Evolutionary conservation across 2,329 filamentous ascomycete species (phyloP), one percentile per base, ranked within the genome.

Genomic region (Exophiala phaeomuriformis): DNA sequence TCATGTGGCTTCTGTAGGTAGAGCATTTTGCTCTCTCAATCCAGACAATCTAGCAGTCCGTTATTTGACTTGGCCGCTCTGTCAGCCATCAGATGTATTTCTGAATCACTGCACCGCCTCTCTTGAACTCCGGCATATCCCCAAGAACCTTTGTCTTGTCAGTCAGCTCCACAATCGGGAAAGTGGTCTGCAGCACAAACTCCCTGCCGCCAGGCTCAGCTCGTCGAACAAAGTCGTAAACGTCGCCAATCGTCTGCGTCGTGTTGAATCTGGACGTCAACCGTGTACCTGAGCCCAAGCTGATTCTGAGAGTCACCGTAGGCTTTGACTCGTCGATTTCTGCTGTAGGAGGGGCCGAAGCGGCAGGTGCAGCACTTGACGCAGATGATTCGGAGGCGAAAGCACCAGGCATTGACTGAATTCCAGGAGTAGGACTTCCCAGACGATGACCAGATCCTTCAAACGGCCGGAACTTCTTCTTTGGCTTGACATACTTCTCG

Each of bases 141-240:
- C 71, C 74, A 29, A 77, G 65, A 5, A 66, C 65, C 28, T 67
- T 65, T 3, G 66, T 64, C 67, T 79, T 78, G 61, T 85, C 81
- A 10, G 68, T 76, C 37, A 84, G 68, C 63, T 84, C 81, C 60
- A 78, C 82, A 53, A 74, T 82, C 0, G 82, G 82, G 65, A 85
- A 84, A 0, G 81, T 84, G 3, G 81, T 84, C 77, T 83, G 82
- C 55, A 85, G 68, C 3, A 77, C 79, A 69, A 79, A 85, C 3
- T 72, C 61, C 33, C 82, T 73, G 57, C 75, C 77, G 9, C 69
- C 67, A 0, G 79, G 66, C 44, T 74, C 80, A 3, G 80, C 72
- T 8, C 75, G 73, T 49, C 73, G 68, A 43, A 84, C 81, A 62
- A 84, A 84, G 40, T 72, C 68, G 67, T 84, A 84, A 37, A 85